phyloP scores from a whole-genome alignment of 225 moss, liverwort and hornwort species.

The Straminergon stramineum region DNA sequence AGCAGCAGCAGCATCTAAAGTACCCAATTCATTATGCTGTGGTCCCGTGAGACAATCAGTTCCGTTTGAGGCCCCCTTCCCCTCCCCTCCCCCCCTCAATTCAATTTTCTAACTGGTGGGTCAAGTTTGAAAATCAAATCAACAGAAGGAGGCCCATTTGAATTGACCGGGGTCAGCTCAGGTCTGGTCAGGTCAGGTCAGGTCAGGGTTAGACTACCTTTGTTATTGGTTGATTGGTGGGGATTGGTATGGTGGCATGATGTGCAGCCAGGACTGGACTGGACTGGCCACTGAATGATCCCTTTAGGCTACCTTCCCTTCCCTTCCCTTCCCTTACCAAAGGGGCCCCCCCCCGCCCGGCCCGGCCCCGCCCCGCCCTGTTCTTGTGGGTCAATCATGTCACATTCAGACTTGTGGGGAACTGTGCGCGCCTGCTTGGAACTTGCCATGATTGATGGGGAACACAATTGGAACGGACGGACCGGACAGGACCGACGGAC shows the following conservation, averaged over 20 bases:
- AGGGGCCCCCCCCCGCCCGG: not conserved
- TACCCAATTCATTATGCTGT: not conserved
- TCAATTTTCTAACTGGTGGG: not conserved
- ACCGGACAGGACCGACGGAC: too few relatives aligned
- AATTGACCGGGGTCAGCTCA: not conserved
- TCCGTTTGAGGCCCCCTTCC: not conserved
- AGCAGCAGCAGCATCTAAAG: not conserved
- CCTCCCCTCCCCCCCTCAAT: too few relatives aligned
- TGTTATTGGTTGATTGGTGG: not conserved
- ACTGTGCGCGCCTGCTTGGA: slow-evolving; percentile 1
- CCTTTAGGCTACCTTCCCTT: too few relatives aligned
- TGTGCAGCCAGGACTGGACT: not conserved
- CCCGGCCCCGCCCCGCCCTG: not conserved
- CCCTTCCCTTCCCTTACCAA: too few relatives aligned
- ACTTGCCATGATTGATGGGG: slow-evolving; percentile 21
- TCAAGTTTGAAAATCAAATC: not conserved
- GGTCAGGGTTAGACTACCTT: not conserved
- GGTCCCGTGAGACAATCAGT: not conserved
- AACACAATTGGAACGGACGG: not conserved
- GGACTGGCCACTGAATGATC: not conserved
- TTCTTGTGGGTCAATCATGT: slow-evolving; percentile 17
- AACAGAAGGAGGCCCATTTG: not conserved
- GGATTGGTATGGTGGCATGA: not conserved
- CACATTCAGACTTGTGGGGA: not conserved
- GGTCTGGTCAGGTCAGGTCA: not conserved